phyloP scores from a whole-genome alignment of 345 rosid genomes.

The Arabidopsis arenosa region DNA sequence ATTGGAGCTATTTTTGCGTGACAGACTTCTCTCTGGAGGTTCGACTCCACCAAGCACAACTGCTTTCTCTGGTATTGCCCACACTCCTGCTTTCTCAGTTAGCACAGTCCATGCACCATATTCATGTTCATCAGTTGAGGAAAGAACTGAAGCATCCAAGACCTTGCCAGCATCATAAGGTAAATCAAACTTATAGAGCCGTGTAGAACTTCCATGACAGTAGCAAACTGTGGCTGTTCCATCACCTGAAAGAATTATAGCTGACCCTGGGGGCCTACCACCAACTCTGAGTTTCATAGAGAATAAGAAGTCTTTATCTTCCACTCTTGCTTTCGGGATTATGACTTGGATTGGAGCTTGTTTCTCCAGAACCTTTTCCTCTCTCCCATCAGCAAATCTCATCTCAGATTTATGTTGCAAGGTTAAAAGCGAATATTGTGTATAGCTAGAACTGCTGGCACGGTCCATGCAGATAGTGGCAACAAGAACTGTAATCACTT shows the following conservation, averaged over 20 bases:
- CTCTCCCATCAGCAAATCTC: constrained; percentile 47
- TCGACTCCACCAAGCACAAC: constrained; percentile 88
- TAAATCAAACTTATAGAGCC: constrained; percentile 90
- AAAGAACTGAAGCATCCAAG: constrained; percentile 90
- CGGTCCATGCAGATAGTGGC: constrained; percentile 94
- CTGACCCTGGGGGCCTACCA: constrained; percentile 88
- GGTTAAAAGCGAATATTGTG: constrained; percentile 86
- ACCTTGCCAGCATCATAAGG: constrained; percentile 98
- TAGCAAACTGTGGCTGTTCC: constrained; percentile 93
- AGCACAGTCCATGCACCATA: constrained; percentile 92
- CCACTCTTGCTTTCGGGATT: constrained; percentile 97
- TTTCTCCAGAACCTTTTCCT: constrained; percentile 78
- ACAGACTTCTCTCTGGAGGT: constrained; percentile 92
- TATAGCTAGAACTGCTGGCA: constrained; percentile 88
- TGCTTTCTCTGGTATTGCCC: constrained; percentile 97
- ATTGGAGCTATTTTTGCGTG: constrained; percentile 87
- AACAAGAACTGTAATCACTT: constrained; percentile 80
- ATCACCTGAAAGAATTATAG: constrained; percentile 86
- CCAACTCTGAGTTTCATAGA: constrained; percentile 90
- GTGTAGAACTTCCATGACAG: constrained; percentile 64
- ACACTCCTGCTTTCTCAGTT: constrained; percentile 94
- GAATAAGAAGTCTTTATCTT: constrained; percentile 84
- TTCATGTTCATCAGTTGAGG: constrained; percentile 70
- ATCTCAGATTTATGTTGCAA: constrained; percentile 76
- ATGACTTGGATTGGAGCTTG: constrained; percentile 88